These are phyloP conservation scores for Trichoderma atrobrunneum DNA, from an alignment of 2,329 filamentous ascomycete species.

Conservation along the genomic window DNA sequence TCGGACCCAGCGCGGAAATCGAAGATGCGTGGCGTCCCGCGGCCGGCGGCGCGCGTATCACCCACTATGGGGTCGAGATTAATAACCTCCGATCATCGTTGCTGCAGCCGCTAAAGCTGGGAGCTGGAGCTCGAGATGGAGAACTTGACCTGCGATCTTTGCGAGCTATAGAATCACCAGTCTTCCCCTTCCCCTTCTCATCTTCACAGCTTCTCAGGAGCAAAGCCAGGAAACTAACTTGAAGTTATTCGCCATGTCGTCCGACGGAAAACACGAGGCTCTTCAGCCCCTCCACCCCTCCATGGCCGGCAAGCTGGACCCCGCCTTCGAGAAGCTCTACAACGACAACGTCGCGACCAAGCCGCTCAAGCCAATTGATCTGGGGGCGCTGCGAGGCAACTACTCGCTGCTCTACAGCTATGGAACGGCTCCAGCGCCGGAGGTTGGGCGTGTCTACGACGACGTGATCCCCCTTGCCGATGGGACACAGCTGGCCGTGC, in stretches of 20 bases:
- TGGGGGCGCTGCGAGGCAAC: conserved; percentile 37
- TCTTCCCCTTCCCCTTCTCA: not conserved
- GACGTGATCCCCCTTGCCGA: conserved; percentile 33
- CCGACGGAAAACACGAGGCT: conserved; percentile 37
- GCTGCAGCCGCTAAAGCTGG: not conserved
- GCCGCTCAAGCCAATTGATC: conserved; percentile 39
- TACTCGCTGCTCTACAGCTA: conserved; percentile 47
- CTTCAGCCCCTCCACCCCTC: conserved; percentile 49
- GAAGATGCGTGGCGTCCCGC: not conserved
- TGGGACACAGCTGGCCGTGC: conserved; percentile 33
- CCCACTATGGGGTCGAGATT: not conserved
- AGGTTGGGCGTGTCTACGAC: conserved; percentile 41
- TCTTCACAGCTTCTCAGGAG: not conserved
- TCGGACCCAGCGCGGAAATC: not conserved
- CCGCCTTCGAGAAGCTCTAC: conserved; percentile 47
- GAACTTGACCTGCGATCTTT: not conserved
- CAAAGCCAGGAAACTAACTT: not conserved
- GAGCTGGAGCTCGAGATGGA: not conserved
- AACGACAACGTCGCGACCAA: conserved; percentile 44
- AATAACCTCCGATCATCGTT: not conserved
- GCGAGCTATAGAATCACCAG: not conserved
- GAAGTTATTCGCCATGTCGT: not conserved
- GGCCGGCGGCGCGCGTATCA: not conserved
- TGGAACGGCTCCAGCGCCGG: conserved; percentile 41
- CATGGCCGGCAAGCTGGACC: conserved; percentile 45